A percentile compares a stretch with the other conserved stretches of the same genome.
Evolutionary conservation across 1,284 basidiomycete species (phyloP).

Genomic region (Takashimella tepidaria): DNA sequence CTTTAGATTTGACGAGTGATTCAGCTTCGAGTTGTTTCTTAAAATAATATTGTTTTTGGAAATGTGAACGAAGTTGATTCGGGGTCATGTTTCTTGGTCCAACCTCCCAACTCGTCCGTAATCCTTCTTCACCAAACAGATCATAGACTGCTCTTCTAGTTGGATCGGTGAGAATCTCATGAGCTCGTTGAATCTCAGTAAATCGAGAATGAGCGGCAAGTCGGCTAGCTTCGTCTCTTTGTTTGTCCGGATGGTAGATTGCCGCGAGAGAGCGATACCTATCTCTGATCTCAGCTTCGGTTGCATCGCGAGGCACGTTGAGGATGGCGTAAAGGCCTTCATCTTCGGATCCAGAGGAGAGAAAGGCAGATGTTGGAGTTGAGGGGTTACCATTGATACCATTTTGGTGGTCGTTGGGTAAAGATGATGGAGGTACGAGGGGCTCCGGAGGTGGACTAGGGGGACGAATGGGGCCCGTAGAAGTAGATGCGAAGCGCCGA

Average conservation of each 20-base stretch:
- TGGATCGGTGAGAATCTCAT: conserved; percentile 50
- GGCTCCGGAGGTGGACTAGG: conserved; percentile 26
- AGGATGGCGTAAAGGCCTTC: conserved; percentile 39
- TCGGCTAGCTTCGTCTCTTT: conserved; percentile 42
- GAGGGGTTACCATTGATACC: background rate
- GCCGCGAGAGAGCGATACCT: conserved; percentile 44
- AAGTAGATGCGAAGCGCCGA: conserved; percentile 28
- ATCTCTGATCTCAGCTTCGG: conserved; percentile 37
- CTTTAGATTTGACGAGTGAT: conserved; percentile 51
- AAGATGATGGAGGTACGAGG: conserved; percentile 13
- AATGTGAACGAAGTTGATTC: conserved; percentile 47
- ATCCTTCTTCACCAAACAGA: conserved; percentile 52
- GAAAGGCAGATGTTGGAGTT: background rate
- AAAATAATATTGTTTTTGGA: conserved; percentile 46
- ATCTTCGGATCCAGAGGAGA: conserved; percentile 1
- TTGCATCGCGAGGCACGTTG: conserved; percentile 38
- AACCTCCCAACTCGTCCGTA: conserved; percentile 51
- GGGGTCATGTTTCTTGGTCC: conserved; percentile 47
- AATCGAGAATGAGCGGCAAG: conserved; percentile 35
- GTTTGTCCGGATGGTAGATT: conserved; percentile 54
- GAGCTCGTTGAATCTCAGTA: conserved; percentile 43
- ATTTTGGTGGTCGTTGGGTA: background rate
- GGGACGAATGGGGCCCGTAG: conserved; percentile 32
- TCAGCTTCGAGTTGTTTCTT: conserved; percentile 50
- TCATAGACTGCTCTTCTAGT: conserved; percentile 53